Evolutionary conservation across 192 early-diverging fungal genomes (phyloP), one percentile per base, ranked within the genome.

Genomic region (Geosiphon pyriformis): DNA sequence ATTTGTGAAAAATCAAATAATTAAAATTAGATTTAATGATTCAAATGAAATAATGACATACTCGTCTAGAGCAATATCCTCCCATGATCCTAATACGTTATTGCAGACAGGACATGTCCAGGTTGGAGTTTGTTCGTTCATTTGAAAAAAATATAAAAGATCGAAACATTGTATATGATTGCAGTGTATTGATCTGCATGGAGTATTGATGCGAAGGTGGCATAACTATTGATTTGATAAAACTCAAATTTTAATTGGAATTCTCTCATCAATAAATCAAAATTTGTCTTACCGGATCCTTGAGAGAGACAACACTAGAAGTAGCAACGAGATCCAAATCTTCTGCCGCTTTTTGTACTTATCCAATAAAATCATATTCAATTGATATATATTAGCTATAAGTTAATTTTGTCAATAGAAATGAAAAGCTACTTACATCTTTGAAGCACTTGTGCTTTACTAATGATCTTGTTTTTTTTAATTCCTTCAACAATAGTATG

Each of bases 81-180:
- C 75, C 64, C 78, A 80, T 2, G 83, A 80, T 29, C 64, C 61
- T 42, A 84, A 78, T 17, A 58, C 50, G 22, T 68, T 37, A 49
- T 74, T 76, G 65, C 92, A 94, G 0, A 94, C 83, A 0, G 91
- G 90, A 46, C 92, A 94, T 52, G 76, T 82, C 85, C 86, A 90
- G 4, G 81, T 82, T 0, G 84, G 81, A 1, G 79, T 77, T 49
- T 81, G 82, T 53, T 85, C 82, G 49, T 90, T 91, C 68, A 94
- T 78, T 50, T 82, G 73, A 46, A 94, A 75, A 64, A 87, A 92
- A 1, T 82, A 85, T 4, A 76, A 80, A 15, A 76, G 80, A 60
- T 94, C 92, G 75, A 92, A 94, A 71, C 92, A 94, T 70, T 94
- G 90, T n/a, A 88, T 54, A 68, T 94, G 92, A 35, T 82, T 65